These are phyloP conservation scores for Ophiostoma ulmi DNA, from an alignment of 2,329 filamentous ascomycete genomes.

Conservation along the genomic window DNA sequence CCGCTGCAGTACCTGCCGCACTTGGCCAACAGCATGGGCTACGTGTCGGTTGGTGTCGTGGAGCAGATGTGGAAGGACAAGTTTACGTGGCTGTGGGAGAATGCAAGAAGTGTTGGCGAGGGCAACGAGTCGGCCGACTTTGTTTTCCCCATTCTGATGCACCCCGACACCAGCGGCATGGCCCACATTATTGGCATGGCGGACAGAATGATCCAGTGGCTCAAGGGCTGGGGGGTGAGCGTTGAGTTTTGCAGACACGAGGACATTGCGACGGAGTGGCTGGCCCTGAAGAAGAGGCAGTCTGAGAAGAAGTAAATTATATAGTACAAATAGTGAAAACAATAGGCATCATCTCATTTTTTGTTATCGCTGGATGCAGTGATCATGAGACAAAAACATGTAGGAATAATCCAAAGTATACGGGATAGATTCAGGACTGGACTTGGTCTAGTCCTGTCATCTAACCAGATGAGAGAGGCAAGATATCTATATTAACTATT, in stretches of 20 bases:
- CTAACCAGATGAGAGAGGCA: too few species aligned
- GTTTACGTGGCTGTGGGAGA: slow-evolving; percentile 41
- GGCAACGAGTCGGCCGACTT: slow-evolving; percentile 61
- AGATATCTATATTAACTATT: too few species aligned
- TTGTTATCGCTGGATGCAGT: too few species aligned
- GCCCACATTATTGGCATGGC: slow-evolving; percentile 52
- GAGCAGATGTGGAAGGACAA: slow-evolving; percentile 10
- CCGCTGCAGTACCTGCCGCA: not conserved
- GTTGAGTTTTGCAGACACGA: not conserved
- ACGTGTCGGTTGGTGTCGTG: not conserved
- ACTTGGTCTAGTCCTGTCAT: too few species aligned
- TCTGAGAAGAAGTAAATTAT: not conserved
- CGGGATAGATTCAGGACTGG: too few species aligned
- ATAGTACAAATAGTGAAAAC: too few species aligned
- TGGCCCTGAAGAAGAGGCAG: not conserved
- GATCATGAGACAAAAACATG: too few species aligned
- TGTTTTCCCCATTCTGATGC: slow-evolving; percentile 67
- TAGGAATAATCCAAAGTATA: too few species aligned
- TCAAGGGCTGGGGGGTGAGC: slow-evolving; percentile 36
- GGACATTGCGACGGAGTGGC: not conserved
- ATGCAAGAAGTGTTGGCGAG: slow-evolving; percentile 39
- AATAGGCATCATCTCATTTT: too few species aligned
- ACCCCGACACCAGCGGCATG: slow-evolving; percentile 51
- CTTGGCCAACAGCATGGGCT: not conserved
- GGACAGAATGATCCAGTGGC: slow-evolving; percentile 46